Percentiles rank a stretch among this genome's conserved stretches.
Conservation (phyloP, 2,329 filamentous ascomycete species). For the Trichoderma sp. region DNA sequence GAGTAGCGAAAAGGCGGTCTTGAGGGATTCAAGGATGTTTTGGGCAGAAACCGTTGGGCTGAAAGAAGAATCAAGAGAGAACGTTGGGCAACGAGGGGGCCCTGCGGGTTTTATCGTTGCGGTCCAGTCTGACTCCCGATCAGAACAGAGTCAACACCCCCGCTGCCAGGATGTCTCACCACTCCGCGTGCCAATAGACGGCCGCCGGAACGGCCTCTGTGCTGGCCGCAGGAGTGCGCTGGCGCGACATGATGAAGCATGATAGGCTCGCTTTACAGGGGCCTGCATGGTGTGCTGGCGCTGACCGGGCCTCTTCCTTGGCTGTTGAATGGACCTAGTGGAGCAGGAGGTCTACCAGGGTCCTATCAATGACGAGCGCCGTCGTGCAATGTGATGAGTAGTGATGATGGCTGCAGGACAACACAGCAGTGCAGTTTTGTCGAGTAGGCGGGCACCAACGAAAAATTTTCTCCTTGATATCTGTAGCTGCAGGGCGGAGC, state of each 20-base stretch:
- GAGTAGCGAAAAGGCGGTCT: conserved; percentile 24
- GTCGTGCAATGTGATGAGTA: conserved; percentile 34
- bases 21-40: conserved; percentile 27
- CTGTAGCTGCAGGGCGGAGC: conserved; percentile 5
- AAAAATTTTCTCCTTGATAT: conserved; percentile 13
- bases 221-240: conserved; percentile 48
- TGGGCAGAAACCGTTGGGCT: conserved; percentile 43
- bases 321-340: conserved; percentile 32
- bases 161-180: conserved; percentile 26
- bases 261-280: conserved; percentile 41
- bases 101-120: conserved; percentile 49
- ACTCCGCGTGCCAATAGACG: conserved; percentile 20
- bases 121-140: conserved; percentile 29
- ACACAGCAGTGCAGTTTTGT: conserved; percentile 40
- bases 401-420: conserved; percentile 46
- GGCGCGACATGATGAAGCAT: conserved; percentile 40
- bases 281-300: conserved; percentile 31
- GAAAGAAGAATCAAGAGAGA: conserved; percentile 32
- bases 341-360: conserved; percentile 31
- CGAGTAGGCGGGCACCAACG: conserved; percentile 14
- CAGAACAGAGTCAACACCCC: conserved; percentile 25
- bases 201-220: conserved; percentile 38
- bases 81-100: conserved; percentile 44
- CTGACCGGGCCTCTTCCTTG: conserved; percentile 41
- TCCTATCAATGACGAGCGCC: conserved; percentile 43